Percentiles rank a stretch among this genome's conserved stretches.
phyloP scores from a whole-genome alignment of 768 basidiomycete species.

The Hydnum rufescens region DNA sequence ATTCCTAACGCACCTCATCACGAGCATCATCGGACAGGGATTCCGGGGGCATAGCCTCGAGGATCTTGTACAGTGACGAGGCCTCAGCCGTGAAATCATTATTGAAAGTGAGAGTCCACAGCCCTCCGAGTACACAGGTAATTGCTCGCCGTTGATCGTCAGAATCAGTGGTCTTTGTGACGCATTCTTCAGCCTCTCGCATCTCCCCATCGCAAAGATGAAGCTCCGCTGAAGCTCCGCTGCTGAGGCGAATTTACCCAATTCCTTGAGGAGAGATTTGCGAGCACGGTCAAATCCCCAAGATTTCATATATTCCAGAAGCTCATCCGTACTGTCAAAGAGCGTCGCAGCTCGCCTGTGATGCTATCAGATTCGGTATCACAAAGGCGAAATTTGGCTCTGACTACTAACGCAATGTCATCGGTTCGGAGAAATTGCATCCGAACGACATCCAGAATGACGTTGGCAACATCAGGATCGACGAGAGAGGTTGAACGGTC shows the following conservation, averaged over 20 bases:
- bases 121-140: background rate
- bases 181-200: background rate
- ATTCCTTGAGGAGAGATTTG: slow-evolving; percentile 24
- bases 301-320: slow-evolving; percentile 36
- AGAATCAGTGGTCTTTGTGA: background rate
- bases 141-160: slow-evolving; percentile 1
- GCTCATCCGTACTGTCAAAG: slow-evolving; percentile 31
- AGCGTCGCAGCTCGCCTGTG: slow-evolving; percentile 28
- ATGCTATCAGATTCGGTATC: background rate
- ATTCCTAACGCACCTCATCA: background rate
- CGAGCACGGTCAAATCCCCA: slow-evolving; percentile 30
- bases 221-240: slow-evolving; percentile 33
- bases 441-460: slow-evolving; percentile 27
- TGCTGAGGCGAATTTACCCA: too few species aligned
- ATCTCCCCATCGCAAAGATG: slow-evolving; percentile 26
- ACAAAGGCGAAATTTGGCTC: slow-evolving; percentile 3
- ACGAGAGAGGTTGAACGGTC: slow-evolving; percentile 14
- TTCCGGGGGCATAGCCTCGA: background rate
- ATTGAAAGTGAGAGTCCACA: background rate
- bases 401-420: slow-evolving; percentile 18
- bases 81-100: background rate
- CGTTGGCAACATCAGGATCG: slow-evolving; percentile 14
- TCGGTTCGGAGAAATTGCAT: slow-evolving; percentile 26
- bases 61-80: background rate
- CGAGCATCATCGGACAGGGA: background rate